Base-by-base conservation (phyloP, 2,329 filamentous ascomycete species). In the Colletotrichum cuscutae region DNA sequence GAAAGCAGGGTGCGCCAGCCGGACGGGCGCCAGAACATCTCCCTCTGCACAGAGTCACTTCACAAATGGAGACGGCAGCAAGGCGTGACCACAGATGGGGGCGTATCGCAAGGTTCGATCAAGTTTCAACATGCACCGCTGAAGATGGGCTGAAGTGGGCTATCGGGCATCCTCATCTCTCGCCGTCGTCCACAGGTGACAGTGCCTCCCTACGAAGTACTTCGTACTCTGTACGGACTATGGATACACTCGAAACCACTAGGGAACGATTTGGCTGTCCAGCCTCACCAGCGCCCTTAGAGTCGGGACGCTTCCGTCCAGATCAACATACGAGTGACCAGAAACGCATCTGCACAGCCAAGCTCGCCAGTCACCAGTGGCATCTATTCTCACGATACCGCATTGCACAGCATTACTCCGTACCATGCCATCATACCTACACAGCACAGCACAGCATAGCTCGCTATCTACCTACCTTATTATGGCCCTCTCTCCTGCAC, bases 41-140 rank as follows among this genome's bases (percentile, higher is more conserved):
- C 42, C 28, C 56, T 28, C 42, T 42, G 26, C 57, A 54, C 35
- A 56, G 22, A 46, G 66, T 60, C 35, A 52, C 66, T 28, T 54
- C 28, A n/a, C 26, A 57, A 37, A 70, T 61, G 60, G 66, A 37
- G 66, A 37, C 37, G 32, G 28, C 19, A 56, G 37, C 32, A 42
- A 60, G 65, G 35, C 52, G 28, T 57, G 19, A 52, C 35, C n/a
- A 49, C 26, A 58, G 53, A 53, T 11, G 37, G 58, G 30, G 22
- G 35, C 28, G 60, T 57, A 63, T 35, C 53, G 61, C 66, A 49
- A 52, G n/a, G 37, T 46, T 35, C 37, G 35, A 37, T 58, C 26
- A 53, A 68, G 58, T 63, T 69, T 72, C 69, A 72, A 58, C 37
- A n/a, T 62, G 4, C 57, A 28, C 26, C 22, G 68, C 28, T 24